Evolutionary conservation across 768 basidiomycete genomes (phyloP), one percentile per base, ranked within the genome.

Genomic region (Suillus placidus): DNA sequence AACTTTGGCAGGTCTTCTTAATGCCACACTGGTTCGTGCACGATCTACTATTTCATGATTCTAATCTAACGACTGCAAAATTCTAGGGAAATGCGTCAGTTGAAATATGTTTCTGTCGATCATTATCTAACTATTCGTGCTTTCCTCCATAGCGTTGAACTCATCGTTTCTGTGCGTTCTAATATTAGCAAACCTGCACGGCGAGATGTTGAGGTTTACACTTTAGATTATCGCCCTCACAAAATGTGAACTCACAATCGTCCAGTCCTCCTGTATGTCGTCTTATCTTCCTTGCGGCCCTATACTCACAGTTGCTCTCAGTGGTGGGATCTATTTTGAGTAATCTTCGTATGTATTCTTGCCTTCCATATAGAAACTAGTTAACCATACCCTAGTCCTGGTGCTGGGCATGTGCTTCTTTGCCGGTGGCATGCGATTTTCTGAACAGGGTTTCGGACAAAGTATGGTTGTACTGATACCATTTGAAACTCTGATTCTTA

Each of bases 351-450:
- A 68, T 40, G 86, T 75, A 3, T 18, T 55, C 9, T 34, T 8
- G 2, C 7, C 47, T 61, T 35, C 51, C 12, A 4, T 52, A 18
- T n/a, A 26, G n/a, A 26, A 43, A 1, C 7, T 60, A 34, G 42
- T 62, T 66, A 64, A 61, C 58, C 47, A 42, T 56, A 20, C 57
- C 23, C 26, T 52, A 93, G 92, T 95, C 2, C 85, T 95, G 47
- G 92, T 95, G 20, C 84, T 94, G 13, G 93, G 93, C 20, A 86
- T 94, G 76, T 92, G 91, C 70, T 92, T 94, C 77, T 90, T 94
- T 67, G 93, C 92, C 0, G 92, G 93, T 16, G 92, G 92, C 0
- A 71, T 88, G 67, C 83, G 85, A 16, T 94, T 89, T 69, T 87
- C 89, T 3, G 91, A 94, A 71, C 93, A 94, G 75, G 89, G 85